Percentiles rank a stretch among this genome's conserved stretches.
Evolutionary conservation across 1,284 basidiomycete genomes (phyloP).

Genomic region (Tausonia pullulans): DNA sequence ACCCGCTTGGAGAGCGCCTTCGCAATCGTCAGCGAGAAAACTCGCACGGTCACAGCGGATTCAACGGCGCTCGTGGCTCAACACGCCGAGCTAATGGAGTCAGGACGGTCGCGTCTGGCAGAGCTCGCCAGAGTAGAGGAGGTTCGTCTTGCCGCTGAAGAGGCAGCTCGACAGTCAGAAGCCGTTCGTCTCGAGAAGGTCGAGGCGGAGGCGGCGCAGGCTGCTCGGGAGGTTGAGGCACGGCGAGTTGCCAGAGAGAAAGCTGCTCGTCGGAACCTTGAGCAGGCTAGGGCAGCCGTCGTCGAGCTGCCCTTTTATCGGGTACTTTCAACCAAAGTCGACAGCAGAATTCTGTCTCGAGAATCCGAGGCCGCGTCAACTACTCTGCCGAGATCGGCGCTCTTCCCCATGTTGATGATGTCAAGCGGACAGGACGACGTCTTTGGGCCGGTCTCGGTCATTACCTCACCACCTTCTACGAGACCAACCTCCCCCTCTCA

Average conservation of each 20-base stretch:
- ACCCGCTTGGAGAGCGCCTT: too few relatives aligned
- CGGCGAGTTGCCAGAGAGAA: not conserved
- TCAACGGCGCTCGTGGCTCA: too few relatives aligned
- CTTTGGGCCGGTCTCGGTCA: not conserved
- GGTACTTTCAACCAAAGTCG: too few relatives aligned
- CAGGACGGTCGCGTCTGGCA: too few relatives aligned
- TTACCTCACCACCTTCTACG: not conserved
- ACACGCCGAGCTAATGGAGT: too few relatives aligned
- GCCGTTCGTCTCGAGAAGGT: not conserved
- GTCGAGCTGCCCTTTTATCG: too few relatives aligned
- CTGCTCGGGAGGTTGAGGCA: not conserved
- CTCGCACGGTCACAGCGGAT: too few relatives aligned
- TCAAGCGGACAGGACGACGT: not conserved
- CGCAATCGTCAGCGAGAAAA: too few relatives aligned
- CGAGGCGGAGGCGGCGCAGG: not conserved
- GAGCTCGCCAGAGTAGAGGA: not conserved
- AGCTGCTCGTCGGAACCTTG: not conserved
- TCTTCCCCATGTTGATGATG: not conserved
- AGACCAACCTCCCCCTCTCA: too few relatives aligned
- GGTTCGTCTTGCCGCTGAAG: not conserved
- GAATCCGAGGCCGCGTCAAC: too few relatives aligned
- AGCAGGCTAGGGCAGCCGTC: too few relatives aligned
- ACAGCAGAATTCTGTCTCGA: too few relatives aligned
- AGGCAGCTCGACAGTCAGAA: not conserved
- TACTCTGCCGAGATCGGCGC: not conserved